phyloP scores from a whole-genome alignment of 495 filamentous ascomycete species.

The Trichoderma reesei region DNA sequence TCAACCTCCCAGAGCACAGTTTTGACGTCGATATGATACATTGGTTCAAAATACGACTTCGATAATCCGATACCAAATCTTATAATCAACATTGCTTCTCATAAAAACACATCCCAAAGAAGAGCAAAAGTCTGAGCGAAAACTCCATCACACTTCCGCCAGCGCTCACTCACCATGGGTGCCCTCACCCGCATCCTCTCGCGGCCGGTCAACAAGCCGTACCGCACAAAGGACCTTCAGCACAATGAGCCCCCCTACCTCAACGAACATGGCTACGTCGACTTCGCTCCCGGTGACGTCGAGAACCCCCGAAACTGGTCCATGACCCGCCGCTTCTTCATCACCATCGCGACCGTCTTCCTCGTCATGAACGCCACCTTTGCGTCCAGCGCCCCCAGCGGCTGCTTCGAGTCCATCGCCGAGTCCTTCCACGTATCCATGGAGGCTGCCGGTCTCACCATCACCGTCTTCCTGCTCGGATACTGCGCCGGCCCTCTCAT shows the following conservation, averaged over 20 bases:
- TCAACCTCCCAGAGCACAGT: neutral
- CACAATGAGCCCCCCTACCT: slow-evolving; percentile 22
- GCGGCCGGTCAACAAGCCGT: slow-evolving; percentile 28
- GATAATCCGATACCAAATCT: neutral
- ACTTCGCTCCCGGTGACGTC: slow-evolving; percentile 36
- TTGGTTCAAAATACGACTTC: neutral
- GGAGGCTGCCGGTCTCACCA: slow-evolving; percentile 38
- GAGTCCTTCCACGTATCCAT: slow-evolving; percentile 31
- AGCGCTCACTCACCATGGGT: neutral
- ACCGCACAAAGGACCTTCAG: slow-evolving; percentile 21
- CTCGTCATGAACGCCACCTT: slow-evolving; percentile 46
- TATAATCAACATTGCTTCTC: too few relatives aligned
- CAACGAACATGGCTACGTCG: slow-evolving; percentile 34
- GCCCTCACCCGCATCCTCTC: slow-evolving; percentile 26
- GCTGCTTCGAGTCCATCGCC: slow-evolving; percentile 34
- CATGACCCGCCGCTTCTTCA: slow-evolving; percentile 27
- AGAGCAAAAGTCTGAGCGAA: neutral
- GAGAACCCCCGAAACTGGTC: slow-evolving; percentile 47
- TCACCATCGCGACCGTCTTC: slow-evolving; percentile 36
- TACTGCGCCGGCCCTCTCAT: slow-evolving; percentile 42
- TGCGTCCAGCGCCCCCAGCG: slow-evolving; percentile 41
- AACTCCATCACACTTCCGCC: neutral
- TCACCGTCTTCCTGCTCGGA: slow-evolving; percentile 44
- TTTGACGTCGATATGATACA: neutral
- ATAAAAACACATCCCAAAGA: neutral